phyloP scores from a whole-genome alignment of 2,329 filamentous ascomycete genomes.

The Pyricularia grisea region DNA sequence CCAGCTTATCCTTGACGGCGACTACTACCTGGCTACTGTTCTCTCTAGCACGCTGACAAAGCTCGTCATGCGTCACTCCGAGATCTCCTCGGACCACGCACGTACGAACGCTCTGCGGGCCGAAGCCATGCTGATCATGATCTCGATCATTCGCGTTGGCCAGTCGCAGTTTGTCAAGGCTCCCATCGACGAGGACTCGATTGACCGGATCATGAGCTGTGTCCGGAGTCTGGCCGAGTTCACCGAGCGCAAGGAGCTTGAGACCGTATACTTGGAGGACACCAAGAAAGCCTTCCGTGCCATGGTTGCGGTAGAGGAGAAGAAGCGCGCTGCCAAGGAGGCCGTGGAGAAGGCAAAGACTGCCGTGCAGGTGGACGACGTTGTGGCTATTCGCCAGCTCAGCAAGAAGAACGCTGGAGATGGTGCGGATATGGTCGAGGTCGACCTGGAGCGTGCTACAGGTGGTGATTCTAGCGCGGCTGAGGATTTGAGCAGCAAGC shows the following conservation, averaged over 20 bases:
- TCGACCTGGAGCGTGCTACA: conserved; percentile 88
- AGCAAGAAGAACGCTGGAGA: conserved; percentile 83
- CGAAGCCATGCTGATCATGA: conserved; percentile 99
- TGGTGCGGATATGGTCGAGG: conserved; percentile 74
- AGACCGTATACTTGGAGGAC: conserved; percentile 87
- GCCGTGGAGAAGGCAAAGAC: conserved; percentile 88
- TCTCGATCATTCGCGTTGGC: conserved; percentile 93
- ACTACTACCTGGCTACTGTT: conserved; percentile 92
- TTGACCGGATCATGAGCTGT: conserved; percentile 98
- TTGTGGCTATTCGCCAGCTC: conserved; percentile 85
- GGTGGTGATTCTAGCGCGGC: conserved; percentile 70
- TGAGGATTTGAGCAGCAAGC: conserved; percentile 86
- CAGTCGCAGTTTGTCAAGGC: conserved; percentile 99
- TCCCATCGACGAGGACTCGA: conserved; percentile 92
- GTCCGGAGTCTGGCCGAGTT: conserved; percentile 89
- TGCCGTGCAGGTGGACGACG: conserved; percentile 91
- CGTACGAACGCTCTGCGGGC: conserved; percentile 90
- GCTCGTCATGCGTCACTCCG: conserved; percentile 92
- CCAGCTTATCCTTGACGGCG: conserved; percentile 90
- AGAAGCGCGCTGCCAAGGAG: conserved; percentile 92
- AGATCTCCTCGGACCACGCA: conserved; percentile 77
- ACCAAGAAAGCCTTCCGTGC: conserved; percentile 91
- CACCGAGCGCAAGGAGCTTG: conserved; percentile 77
- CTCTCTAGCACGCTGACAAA: conserved; percentile 95
- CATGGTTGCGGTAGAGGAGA: conserved; percentile 96